Evolutionary conservation across 345 rosid genomes (phyloP).

Genomic region (Alliaria petiolata): DNA sequence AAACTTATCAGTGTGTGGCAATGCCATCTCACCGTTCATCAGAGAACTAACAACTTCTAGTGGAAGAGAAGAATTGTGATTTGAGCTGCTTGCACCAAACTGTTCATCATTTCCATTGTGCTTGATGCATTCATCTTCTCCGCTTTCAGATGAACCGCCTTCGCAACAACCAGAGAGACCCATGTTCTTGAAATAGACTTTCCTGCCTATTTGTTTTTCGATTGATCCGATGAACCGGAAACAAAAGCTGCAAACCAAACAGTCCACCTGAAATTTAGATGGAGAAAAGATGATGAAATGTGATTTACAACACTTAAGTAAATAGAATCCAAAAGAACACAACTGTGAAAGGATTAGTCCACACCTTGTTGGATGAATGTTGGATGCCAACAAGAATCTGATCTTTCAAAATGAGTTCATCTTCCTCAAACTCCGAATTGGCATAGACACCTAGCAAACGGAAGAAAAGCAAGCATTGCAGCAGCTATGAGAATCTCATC

Average conservation of each 20-base stretch:
- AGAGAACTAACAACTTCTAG: constrained; percentile 44
- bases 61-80: constrained; percentile 41
- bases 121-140: constrained; percentile 7
- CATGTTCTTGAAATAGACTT: constrained; percentile 61
- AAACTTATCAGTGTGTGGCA: constrained; percentile 61
- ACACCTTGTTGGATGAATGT: constrained; percentile 79
- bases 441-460: constrained; percentile 63
- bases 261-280: constrained; percentile 67
- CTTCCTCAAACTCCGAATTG: constrained; percentile 52
- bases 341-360: background rate
- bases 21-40: constrained; percentile 51
- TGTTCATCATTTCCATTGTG: constrained; percentile 11
- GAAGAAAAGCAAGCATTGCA: background rate
- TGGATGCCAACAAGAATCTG: constrained; percentile 73
- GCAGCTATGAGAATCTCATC: background rate
- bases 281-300: background rate
- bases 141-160: constrained; percentile 40
- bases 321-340: background rate
- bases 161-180: constrained; percentile 43
- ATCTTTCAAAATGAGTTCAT: constrained; percentile 73
- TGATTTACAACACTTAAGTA: background rate
- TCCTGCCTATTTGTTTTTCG: constrained; percentile 82
- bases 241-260: constrained; percentile 87
- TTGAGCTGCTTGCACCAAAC: constrained; percentile 49
- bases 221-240: constrained; percentile 76